phyloP scores from a whole-genome alignment of 2,329 filamentous ascomycete genomes.

The Rutstroemia sp. region DNA sequence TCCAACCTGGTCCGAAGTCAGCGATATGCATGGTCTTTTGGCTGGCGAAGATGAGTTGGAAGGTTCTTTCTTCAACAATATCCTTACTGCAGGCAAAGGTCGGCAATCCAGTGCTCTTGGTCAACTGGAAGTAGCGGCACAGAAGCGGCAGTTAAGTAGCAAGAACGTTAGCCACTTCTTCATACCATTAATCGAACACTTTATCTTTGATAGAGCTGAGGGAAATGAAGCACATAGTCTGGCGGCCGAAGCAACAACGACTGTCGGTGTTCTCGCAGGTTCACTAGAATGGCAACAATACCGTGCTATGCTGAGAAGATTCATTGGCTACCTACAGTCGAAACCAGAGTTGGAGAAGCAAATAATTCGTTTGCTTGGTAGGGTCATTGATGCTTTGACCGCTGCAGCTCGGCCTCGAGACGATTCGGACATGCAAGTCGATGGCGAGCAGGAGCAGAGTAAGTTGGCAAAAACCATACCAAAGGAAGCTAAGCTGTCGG shows the following conservation, averaged over 20 bases:
- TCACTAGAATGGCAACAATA: conserved; percentile 89
- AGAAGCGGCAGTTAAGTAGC: conserved; percentile 57
- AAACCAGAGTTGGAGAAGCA: conserved; percentile 82
- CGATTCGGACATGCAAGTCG: conserved; percentile 24
- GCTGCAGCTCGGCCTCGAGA: conserved; percentile 36
- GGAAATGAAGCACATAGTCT: conserved; percentile 73
- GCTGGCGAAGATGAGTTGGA: conserved; percentile 48
- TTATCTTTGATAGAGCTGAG: conserved; percentile 76
- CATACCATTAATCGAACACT: conserved; percentile 87
- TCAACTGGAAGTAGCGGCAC: conserved; percentile 63
- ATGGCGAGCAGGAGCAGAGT: conserved; percentile 30
- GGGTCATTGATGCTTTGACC: conserved; percentile 70
- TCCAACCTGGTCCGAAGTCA: conserved; percentile 60
- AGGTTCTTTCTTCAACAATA: conserved; percentile 84
- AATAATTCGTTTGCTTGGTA: conserved; percentile 73
- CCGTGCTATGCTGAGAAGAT: conserved; percentile 74
- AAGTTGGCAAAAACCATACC: conserved; percentile 60
- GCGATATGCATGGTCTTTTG: conserved; percentile 67
- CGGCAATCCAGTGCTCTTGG: conserved; percentile 78
- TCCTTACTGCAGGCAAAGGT: conserved; percentile 82
- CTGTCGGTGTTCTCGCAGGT: conserved; percentile 66
- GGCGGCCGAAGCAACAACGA: conserved; percentile 75
- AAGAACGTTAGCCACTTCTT: conserved; percentile 81
- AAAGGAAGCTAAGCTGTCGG: conserved; percentile 55
- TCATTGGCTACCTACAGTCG: conserved; percentile 71